Conservation (phyloP, 2,329 filamentous ascomycete species). For the Diplodia seriata region DNA sequence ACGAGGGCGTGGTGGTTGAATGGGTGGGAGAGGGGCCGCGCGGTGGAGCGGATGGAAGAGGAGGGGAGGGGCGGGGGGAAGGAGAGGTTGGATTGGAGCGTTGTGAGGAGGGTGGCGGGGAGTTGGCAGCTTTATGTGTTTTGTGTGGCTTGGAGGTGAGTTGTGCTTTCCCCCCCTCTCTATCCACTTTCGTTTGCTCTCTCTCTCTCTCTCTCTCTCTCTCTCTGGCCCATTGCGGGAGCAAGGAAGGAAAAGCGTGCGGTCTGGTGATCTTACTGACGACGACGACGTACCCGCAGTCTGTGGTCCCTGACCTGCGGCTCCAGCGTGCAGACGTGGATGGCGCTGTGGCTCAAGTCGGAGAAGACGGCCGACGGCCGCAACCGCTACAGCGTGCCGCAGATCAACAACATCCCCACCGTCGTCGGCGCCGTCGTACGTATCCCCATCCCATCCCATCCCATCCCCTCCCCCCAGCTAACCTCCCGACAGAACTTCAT, state of each 20-base stretch:
- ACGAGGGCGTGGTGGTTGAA: conserved; percentile 54
- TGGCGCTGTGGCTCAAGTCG: conserved; percentile 50
- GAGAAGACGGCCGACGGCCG: conserved; percentile 36
- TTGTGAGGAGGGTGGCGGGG: conserved; percentile 49
- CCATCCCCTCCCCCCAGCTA: too few species aligned
- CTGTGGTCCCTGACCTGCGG: conserved; percentile 52
- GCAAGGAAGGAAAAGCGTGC: too few species aligned
- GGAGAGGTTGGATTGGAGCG: conserved; percentile 48
- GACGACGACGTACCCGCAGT: conserved; percentile 35
- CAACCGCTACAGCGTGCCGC: conserved; percentile 44
- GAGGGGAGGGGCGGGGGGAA: conserved; percentile 50
- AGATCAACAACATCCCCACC: conserved; percentile 58
- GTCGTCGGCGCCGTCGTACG: conserved; percentile 46
- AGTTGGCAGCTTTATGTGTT: conserved; percentile 58
- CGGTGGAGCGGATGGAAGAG: conserved; percentile 38
- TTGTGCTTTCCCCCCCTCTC: too few species aligned
- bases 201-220: neutral
- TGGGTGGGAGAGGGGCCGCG: conserved; percentile 37
- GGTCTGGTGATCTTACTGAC: neutral
- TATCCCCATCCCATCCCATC: neutral
- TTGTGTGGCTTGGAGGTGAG: conserved; percentile 43
- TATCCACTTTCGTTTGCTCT: neutral
- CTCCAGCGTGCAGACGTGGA: conserved; percentile 50
- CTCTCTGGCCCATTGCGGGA: too few species aligned
- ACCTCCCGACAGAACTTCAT: conserved; percentile 49